Evolutionary conservation across 495 filamentous ascomycete species (phyloP).

Genomic region (Tetracladium marchalianum): DNA sequence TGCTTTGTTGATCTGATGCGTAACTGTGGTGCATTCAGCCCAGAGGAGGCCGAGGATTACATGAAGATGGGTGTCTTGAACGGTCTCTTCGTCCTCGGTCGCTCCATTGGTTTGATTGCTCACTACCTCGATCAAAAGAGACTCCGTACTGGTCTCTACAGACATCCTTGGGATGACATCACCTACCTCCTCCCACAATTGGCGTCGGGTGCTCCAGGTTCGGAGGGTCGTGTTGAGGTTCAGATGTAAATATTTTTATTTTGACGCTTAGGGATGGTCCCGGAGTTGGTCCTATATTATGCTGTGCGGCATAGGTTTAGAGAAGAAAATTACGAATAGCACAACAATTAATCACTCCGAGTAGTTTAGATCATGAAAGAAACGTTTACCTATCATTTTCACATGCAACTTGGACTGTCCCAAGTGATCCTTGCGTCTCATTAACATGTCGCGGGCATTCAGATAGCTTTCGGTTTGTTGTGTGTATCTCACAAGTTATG

Average conservation of each 20-base stretch:
- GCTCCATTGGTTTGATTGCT: constrained; percentile 95
- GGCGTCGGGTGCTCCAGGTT: constrained; percentile 56
- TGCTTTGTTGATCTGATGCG: constrained; percentile 97
- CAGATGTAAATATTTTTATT: constrained; percentile 33
- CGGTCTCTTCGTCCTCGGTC: constrained; percentile 95
- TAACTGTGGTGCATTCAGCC: constrained; percentile 91
- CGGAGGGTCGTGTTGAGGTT: constrained; percentile 88
- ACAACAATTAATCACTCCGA: not conserved
- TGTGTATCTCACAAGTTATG: no score
- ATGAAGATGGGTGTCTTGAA: constrained; percentile 94
- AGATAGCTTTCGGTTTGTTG: no score
- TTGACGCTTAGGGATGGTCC: constrained; percentile 1
- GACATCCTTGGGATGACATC: constrained; percentile 98
- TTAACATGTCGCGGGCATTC: no score
- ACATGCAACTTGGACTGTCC: no score
- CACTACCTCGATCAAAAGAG: constrained; percentile 99
- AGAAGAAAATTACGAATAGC: constrained; percentile 13
- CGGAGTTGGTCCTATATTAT: constrained; percentile 11
- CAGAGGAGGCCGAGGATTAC: constrained; percentile 77
- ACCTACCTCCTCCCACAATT: constrained; percentile 89
- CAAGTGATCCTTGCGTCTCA: no score
- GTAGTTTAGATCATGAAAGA: no score
- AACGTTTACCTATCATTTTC: no score
- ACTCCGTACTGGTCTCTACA: constrained; percentile 93
- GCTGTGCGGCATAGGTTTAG: constrained; percentile 9